Conservation (phyloP, 2,329 filamentous ascomycete species). For the Neonectria punicea region DNA sequence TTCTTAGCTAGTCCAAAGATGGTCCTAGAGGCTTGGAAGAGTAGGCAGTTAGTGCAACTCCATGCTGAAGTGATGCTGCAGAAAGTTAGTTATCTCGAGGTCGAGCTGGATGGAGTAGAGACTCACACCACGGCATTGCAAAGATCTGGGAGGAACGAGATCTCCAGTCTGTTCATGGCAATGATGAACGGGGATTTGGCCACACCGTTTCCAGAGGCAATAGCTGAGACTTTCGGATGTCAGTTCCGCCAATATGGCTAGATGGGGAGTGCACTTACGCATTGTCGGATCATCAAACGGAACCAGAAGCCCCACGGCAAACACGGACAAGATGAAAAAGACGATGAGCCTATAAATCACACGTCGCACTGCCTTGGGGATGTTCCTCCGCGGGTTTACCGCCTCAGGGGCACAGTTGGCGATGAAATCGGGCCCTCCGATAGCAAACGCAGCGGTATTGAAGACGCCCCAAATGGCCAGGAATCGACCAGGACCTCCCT, state of each 20-base stretch:
- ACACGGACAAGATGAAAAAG: slow-evolving; percentile 12
- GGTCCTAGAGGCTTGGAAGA: slow-evolving; percentile 11
- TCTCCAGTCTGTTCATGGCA: slow-evolving; percentile 14
- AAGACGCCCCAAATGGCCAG: slow-evolving; percentile 15
- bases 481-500: slow-evolving; percentile 7
- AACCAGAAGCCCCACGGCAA: slow-evolving; percentile 7
- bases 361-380: slow-evolving; percentile 10
- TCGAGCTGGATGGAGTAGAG: neutral
- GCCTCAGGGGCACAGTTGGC: slow-evolving; percentile 12
- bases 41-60: slow-evolving; percentile 14
- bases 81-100: neutral
- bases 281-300: slow-evolving; percentile 10
- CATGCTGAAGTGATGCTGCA: slow-evolving; percentile 10
- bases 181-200: slow-evolving; percentile 17
- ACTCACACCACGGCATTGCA: slow-evolving; percentile 12
- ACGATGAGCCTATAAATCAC: slow-evolving; percentile 11
- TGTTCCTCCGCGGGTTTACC: slow-evolving; percentile 12
- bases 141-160: slow-evolving; percentile 8
- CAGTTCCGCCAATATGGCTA: neutral
- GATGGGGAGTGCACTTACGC: neutral
- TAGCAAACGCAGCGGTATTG: slow-evolving; percentile 10
- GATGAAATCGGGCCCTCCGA: slow-evolving; percentile 12
- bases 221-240: neutral
- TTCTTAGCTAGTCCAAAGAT: slow-evolving; percentile 11
- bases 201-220: slow-evolving; percentile 11